phyloP scores from a whole-genome alignment of 768 basidiomycete species.

The Phallus indusiatus region DNA sequence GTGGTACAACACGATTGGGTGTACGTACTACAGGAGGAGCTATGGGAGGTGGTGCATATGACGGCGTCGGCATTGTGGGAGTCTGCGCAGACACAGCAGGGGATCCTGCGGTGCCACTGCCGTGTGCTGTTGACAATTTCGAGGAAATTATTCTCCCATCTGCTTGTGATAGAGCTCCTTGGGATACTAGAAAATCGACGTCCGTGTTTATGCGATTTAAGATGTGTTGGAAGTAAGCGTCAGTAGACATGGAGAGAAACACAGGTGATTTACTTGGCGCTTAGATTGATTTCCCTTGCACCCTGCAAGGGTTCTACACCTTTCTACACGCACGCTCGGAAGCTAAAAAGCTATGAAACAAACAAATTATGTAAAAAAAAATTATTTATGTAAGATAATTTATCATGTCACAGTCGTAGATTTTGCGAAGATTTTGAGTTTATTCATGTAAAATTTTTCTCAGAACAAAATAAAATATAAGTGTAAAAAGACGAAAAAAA shows the following conservation, averaged over 20 bases:
- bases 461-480: no score
- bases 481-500: no score
- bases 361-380: no score
- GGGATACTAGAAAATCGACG: constrained; percentile 46
- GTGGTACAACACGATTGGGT: constrained; percentile 2
- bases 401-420: no score
- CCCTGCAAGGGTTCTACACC: no score
- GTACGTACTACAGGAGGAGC: constrained; percentile 16
- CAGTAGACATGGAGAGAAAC: constrained; percentile 1
- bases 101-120: not conserved
- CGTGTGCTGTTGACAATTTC: constrained; percentile 28
- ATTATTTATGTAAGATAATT: no score
- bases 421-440: no score
- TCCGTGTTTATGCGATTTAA: constrained; percentile 47
- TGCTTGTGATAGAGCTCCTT: constrained; percentile 40
- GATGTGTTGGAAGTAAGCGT: constrained; percentile 49
- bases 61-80: constrained; percentile 8
- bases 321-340: no score
- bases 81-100: constrained; percentile 10
- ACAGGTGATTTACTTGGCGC: not conserved
- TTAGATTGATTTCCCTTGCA: not conserved
- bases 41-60: constrained; percentile 11
- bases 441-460: no score
- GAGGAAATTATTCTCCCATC: constrained; percentile 42
- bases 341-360: no score